phyloP scores from a whole-genome alignment of 129 eudicot genomes.

The Centaurea solstitialis region DNA sequence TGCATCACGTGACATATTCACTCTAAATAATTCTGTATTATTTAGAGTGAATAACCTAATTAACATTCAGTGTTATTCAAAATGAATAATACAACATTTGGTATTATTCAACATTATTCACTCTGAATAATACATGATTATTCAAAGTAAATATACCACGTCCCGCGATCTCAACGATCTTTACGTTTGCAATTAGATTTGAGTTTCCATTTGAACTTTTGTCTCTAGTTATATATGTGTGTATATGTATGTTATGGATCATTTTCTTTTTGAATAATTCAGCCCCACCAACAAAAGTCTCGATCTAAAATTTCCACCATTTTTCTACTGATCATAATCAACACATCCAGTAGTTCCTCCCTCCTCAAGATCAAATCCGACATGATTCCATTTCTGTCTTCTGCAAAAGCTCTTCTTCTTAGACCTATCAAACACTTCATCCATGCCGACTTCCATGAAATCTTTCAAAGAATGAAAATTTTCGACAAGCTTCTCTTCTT shows the following conservation, averaged over 20 bases:
- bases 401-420: conserved; percentile 11
- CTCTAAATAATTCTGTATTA: no score
- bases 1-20: no score
- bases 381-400: conserved; percentile 22
- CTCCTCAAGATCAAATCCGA: conserved; percentile 5
- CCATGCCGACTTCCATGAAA: conserved; percentile 50
- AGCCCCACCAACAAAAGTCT: neutral
- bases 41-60: no score
- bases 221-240: neutral
- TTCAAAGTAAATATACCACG: no score
- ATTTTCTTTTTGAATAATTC: neutral
- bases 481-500: conserved; percentile 51
- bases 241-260: neutral
- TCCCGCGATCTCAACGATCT: no score
- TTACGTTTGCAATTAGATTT: no score
- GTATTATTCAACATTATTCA: no score
- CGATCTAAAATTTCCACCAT: neutral
- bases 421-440: conserved; percentile 33
- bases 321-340: neutral
- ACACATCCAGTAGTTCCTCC: neutral
- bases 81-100: no score
- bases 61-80: no score
- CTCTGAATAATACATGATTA: no score
- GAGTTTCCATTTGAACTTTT: no score
- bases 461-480: conserved; percentile 41